Base-by-base conservation (phyloP, 2,329 filamentous ascomycete species). In the Colletotrichum viniferum region DNA sequence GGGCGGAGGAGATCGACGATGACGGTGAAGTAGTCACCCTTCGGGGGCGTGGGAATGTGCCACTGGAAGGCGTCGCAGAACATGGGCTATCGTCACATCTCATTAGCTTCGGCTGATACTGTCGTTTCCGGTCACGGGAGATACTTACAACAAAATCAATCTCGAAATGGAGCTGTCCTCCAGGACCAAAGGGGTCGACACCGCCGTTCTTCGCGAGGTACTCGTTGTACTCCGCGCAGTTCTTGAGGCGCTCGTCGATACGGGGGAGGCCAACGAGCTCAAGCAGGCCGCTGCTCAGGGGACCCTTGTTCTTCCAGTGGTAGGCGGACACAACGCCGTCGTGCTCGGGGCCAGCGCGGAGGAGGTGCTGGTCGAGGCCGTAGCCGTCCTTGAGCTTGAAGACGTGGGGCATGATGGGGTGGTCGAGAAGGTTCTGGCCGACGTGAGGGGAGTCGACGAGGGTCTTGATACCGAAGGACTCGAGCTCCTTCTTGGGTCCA, bases 391-490 rank as follows among this genome's bases (percentile, higher is more conserved):
- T 84, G 78, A 87, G 79, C 12, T 86, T 83, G 61, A 88, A 88
- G 16, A 89, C 84, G 67, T 89, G 84, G 2, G 87, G 85, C 34
- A 91, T 86, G 75, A 89, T 89, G 58, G 89, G 89, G 61, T 92
- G 91, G 79, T 94, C 92, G 73, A 92, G 86, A 5, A 94, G 85
- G 82, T 94, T 92, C 73, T 88, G 89, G 7, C 92, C 92, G 4
- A 94, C 92, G 60, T 92, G 90, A 1, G 89, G 89, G 0, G 91
- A 88, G 76, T 93, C 87, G 5, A 88, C 85, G 21, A 92, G 77
- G 1, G 90, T 83, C 3, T 85, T 79, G 77, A 94, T 93, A n/a
- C 85, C 82, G 79, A 90, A 87, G 68, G 85, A 84, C 24, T 86
- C 77, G 7, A 94, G 87, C 77, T 92, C 88, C 0, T 84, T 80